Evolutionary conservation across 352 stramenopile species (phyloP).

Genomic region (Phytophthora pisi): DNA sequence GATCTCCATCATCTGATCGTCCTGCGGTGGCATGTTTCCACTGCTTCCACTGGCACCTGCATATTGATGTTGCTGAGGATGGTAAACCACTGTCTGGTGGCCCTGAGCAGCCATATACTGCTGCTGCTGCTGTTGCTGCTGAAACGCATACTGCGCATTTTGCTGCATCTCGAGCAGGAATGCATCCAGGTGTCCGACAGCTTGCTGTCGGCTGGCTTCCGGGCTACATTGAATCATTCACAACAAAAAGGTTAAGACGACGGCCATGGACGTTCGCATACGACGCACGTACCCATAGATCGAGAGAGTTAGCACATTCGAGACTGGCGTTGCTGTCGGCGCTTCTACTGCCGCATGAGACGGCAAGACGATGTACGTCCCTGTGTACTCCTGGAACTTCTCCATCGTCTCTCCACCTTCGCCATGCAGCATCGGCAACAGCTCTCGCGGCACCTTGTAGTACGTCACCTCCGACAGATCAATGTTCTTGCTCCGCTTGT

Average conservation of each 20-base stretch:
- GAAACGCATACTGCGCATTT: constrained; percentile 42
- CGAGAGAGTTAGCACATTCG: constrained; percentile 56
- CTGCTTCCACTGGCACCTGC: constrained; percentile 12
- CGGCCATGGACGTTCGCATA: background rate
- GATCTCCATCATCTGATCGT: constrained; percentile 71
- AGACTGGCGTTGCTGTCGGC: constrained; percentile 12
- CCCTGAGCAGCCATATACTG: constrained; percentile 43
- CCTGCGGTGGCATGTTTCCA: constrained; percentile 21
- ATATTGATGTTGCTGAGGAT: constrained; percentile 34
- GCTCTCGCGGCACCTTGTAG: constrained; percentile 67
- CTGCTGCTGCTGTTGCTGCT: constrained; percentile 46
- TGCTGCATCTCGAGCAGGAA: constrained; percentile 73
- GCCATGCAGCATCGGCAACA: constrained; percentile 75
- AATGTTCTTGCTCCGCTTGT: constrained; percentile 60
- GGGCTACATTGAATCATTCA: constrained; percentile 3
- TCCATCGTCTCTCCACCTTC: constrained; percentile 72
- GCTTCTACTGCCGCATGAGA: constrained; percentile 32
- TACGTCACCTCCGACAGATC: constrained; percentile 82
- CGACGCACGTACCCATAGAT: constrained; percentile 67
- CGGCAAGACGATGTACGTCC: constrained; percentile 78
- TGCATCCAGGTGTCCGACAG: constrained; percentile 60
- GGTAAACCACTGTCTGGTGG: constrained; percentile 31
- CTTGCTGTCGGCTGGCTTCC: constrained; percentile 57
- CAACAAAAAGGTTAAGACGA: constrained; percentile 9
- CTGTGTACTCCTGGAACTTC: constrained; percentile 80